Evolutionary conservation across 1,139 yeast genomes (phyloP).

Genomic region (Fermentozyma sake): DNA sequence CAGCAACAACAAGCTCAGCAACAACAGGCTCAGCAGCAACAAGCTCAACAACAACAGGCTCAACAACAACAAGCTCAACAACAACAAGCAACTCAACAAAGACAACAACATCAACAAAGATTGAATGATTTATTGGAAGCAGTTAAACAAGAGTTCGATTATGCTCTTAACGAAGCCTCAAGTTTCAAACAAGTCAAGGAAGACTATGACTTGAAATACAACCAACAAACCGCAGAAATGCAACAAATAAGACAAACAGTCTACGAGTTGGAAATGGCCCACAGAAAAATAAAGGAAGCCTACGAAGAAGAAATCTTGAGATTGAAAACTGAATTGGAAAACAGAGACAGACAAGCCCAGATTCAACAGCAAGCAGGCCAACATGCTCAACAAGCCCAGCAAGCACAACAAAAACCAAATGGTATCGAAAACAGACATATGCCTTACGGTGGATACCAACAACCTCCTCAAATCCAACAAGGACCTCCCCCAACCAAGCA

Average conservation of each 20-base stretch:
- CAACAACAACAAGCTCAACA: slow-evolving; percentile 13
- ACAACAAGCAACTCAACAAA: slow-evolving; percentile 21
- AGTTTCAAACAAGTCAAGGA: slow-evolving; percentile 87
- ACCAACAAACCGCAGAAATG: slow-evolving; percentile 91
- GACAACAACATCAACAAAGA: slow-evolving; percentile 50
- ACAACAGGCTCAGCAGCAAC: slow-evolving; percentile 13
- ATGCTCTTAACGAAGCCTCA: slow-evolving; percentile 81
- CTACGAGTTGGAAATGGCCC: slow-evolving; percentile 90
- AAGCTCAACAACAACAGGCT: slow-evolving; percentile 22
- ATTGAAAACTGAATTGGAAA: slow-evolving; percentile 80
- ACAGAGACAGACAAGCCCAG: slow-evolving; percentile 57
- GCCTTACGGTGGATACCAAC: slow-evolving; percentile 7
- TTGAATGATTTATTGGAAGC: slow-evolving; percentile 82
- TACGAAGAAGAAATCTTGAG: slow-evolving; percentile 90
- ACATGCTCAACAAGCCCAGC: slow-evolving; percentile 8
- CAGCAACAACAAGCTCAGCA: slow-evolving; percentile 13
- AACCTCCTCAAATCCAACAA: slow-evolving; percentile 10
- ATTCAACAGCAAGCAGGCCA: slow-evolving; percentile 13
- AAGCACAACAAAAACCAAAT: slow-evolving; percentile 9
- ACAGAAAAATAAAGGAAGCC: slow-evolving; percentile 90
- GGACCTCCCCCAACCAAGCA: slow-evolving; percentile 5
- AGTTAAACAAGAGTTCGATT: slow-evolving; percentile 86
- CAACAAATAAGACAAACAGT: slow-evolving; percentile 93
- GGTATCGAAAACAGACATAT: slow-evolving; percentile 8
- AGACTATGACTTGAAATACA: slow-evolving; percentile 85